Conservation (phyloP, 257 asterid species). For the Gentiana macrophylla region DNA sequence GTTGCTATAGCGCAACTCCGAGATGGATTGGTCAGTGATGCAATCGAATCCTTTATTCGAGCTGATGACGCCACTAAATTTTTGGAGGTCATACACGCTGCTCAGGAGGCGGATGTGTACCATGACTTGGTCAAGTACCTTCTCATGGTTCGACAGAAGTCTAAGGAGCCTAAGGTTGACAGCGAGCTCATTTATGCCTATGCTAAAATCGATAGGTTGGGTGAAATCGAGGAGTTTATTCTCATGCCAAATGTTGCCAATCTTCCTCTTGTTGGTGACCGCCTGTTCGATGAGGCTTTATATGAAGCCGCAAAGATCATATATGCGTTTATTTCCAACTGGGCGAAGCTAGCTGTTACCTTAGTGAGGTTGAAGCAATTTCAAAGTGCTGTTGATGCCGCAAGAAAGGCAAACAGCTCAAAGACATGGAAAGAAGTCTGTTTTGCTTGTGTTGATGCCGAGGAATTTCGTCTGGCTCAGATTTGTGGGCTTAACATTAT, state of each 20-base stretch:
- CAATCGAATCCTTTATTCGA: conserved; percentile 94
- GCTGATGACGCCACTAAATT: conserved; percentile 91
- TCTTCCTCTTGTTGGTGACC: conserved; percentile 96
- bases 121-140: conserved; percentile 93
- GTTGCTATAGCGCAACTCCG: conserved; percentile 96
- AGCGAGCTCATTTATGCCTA: conserved; percentile 96
- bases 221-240: conserved; percentile 93
- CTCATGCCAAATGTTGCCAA: conserved; percentile 99
- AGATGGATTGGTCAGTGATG: conserved; percentile 97
- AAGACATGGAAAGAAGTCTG: conserved; percentile 99
- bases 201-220: conserved; percentile 91
- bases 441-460: conserved; percentile 99
- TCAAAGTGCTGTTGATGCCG: conserved; percentile 99
- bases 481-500: conserved; percentile 98
- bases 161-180: conserved; percentile 97
- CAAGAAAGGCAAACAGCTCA: conserved; percentile 96
- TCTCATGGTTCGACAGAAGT: conserved; percentile 93
- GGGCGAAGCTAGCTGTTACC: conserved; percentile 94
- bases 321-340: conserved; percentile 85
- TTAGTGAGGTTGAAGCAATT: conserved; percentile 86
- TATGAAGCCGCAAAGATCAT: conserved; percentile 98
- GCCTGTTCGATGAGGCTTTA: conserved; percentile 86
- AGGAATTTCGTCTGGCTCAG: conserved; percentile 99
- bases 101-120: conserved; percentile 77
- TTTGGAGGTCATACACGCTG: conserved; percentile 86